These are phyloP conservation scores for Wickerhamiella kazuoi DNA, from an alignment of 805 yeast species.

Conservation along the genomic window DNA sequence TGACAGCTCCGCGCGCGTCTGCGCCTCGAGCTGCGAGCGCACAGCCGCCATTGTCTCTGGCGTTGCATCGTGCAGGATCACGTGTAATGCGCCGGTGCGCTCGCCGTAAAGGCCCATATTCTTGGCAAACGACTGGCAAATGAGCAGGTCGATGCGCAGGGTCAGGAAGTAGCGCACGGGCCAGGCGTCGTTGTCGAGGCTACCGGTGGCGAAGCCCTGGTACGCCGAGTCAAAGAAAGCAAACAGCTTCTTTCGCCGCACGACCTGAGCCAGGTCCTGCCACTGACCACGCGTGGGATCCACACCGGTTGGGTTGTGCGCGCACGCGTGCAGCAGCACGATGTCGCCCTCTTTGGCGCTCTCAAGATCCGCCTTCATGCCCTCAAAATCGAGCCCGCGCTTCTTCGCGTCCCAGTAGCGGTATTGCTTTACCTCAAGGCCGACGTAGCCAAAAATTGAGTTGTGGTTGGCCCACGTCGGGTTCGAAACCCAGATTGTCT, in stretches of 20 bases:
- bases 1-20: constrained; percentile 74
- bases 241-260: constrained; percentile 40
- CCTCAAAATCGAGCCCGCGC: constrained; percentile 48
- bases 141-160: constrained; percentile 25
- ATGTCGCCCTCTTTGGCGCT: constrained; percentile 40
- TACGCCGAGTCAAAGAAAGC: constrained; percentile 88
- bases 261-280: constrained; percentile 51
- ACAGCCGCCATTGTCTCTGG: constrained; percentile 26
- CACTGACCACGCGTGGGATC: constrained; percentile 74
- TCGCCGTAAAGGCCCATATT: constrained; percentile 94
- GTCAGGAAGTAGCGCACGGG: constrained; percentile 30
- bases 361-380: constrained; percentile 41
- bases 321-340: constrained; percentile 79
- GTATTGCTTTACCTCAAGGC: constrained; percentile 42
- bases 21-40: constrained; percentile 66
- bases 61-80: constrained; percentile 32
- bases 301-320: constrained; percentile 94
- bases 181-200: constrained; percentile 53
- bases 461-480: constrained; percentile 94
- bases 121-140: constrained; percentile 88
- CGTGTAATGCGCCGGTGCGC: constrained; percentile 70
- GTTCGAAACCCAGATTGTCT: constrained; percentile 50
- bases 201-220: constrained; percentile 88
- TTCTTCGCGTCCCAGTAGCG: constrained; percentile 48
- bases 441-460: constrained; percentile 60